Evolutionary conservation across 2,329 filamentous ascomycete genomes (phyloP).

Genomic region (Penicillium decumbens): DNA sequence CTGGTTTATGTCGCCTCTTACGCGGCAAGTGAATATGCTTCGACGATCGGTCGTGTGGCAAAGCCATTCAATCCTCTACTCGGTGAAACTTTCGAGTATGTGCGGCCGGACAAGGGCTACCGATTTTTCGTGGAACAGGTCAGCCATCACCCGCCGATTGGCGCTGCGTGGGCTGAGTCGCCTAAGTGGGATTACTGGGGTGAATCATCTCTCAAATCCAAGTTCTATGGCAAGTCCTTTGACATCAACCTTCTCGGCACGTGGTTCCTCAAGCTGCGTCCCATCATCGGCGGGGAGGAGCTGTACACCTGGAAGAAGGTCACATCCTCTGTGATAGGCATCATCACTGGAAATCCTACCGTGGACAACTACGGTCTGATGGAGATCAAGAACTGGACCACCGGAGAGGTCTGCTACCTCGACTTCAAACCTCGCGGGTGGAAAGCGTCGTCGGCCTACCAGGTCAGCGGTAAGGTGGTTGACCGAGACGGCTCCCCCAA

Average conservation of each 20-base stretch:
- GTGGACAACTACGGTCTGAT: conserved; percentile 98
- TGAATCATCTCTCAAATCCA: conserved; percentile 89
- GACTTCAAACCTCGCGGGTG: conserved; percentile 95
- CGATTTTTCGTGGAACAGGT: conserved; percentile 99
- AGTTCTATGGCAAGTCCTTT: conserved; percentile 96
- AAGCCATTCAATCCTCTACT: conserved; percentile 97
- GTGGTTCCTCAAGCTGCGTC: conserved; percentile 87
- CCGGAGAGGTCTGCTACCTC: conserved; percentile 79
- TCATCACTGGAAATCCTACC: conserved; percentile 91
- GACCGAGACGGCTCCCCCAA: conserved; percentile 73
- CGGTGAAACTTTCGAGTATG: conserved; percentile 96
- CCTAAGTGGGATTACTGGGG: conserved; percentile 95
- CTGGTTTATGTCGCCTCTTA: conserved; percentile 94
- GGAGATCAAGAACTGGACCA: conserved; percentile 97
- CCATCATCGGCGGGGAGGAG: conserved; percentile 70
- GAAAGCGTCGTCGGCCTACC: conserved; percentile 89
- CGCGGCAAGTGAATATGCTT: conserved; percentile 93
- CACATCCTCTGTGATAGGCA: conserved; percentile 93
- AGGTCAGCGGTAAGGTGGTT: conserved; percentile 79
- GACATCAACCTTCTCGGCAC: conserved; percentile 95
- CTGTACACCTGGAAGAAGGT: conserved; percentile 99
- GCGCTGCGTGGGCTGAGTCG: conserved; percentile 87
- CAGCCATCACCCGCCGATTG: conserved; percentile 91
- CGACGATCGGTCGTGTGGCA: conserved; percentile 90
- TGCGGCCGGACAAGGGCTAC: conserved; percentile 91